Conservation (phyloP, 2,329 filamentous ascomycete species). For the Aspergillus aculeatus region DNA sequence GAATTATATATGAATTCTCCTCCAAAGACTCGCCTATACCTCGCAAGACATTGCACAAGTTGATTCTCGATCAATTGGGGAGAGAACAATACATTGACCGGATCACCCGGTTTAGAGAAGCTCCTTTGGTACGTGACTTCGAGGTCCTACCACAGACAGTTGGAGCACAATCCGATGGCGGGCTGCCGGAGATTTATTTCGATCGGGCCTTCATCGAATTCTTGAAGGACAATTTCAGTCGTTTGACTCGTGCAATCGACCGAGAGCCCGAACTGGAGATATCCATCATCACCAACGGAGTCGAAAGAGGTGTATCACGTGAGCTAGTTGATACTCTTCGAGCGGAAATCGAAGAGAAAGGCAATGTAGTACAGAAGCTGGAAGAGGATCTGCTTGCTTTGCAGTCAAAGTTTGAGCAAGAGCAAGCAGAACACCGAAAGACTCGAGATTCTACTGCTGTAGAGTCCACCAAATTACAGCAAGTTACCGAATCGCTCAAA, state of each 20-base stretch:
- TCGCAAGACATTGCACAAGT: slow-evolving; percentile 73
- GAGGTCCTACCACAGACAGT: slow-evolving; percentile 77
- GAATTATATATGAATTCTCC: slow-evolving; percentile 92
- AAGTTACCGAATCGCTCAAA: slow-evolving; percentile 69
- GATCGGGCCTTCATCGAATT: slow-evolving; percentile 87
- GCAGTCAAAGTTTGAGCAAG: slow-evolving; percentile 63
- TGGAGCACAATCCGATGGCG: slow-evolving; percentile 52
- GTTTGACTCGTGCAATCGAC: slow-evolving; percentile 80
- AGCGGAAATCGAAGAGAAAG: slow-evolving; percentile 72
- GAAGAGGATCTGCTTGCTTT: slow-evolving; percentile 56
- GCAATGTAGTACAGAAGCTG: slow-evolving; percentile 57
- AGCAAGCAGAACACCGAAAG: slow-evolving; percentile 69
- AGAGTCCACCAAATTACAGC: slow-evolving; percentile 60
- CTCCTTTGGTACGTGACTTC: slow-evolving; percentile 80
- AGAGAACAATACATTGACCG: slow-evolving; percentile 85
- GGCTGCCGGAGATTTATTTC: slow-evolving; percentile 77
- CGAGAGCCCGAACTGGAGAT: slow-evolving; percentile 86
- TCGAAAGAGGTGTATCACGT: slow-evolving; percentile 88
- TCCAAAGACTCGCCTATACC: slow-evolving; percentile 94
- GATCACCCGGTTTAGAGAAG: slow-evolving; percentile 72
- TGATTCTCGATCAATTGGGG: slow-evolving; percentile 74
- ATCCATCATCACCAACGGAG: slow-evolving; percentile 72
- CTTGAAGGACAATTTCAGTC: slow-evolving; percentile 92
- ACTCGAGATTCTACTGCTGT: slow-evolving; percentile 58
- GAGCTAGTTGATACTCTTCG: slow-evolving; percentile 86